Base-by-base conservation (phyloP, 805 yeast genomes). In the Ogataea glucozyma region DNA sequence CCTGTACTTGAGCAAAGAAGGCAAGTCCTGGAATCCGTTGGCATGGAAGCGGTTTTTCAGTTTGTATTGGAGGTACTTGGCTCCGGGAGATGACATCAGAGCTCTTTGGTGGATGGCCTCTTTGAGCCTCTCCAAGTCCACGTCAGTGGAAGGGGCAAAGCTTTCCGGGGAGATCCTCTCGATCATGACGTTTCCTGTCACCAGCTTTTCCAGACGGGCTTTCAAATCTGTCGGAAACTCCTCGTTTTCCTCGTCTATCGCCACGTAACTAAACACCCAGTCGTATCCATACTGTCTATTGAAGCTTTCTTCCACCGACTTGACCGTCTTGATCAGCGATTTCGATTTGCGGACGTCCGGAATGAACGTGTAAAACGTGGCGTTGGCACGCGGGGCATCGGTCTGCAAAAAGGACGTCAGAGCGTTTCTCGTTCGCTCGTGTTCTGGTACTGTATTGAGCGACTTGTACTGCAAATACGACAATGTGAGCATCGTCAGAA, bases 191-290 rank as follows among this genome's bases (percentile, higher is more conserved):
- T 64, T 69, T 32, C 97, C 97, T 26, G 88, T 76, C 5, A 79
- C 79, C 57, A 86, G 64, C 2, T 83, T 75, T 1, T 73, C 52
- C 12, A 90, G 79, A 10, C 75, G 68, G n/a, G 64, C 58, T 52
- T 73, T 79, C 60, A 88, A 84, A 47, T 83, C 85, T 1, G 81
- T 82, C 18, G 78, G 70, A 64, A 88, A 86, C 27, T 71, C 78
- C 38, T 40, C 35, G 16, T 41, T n/a, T n/a, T n/a, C 41, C 29
- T 34, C 26, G 6, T 43, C 40, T 3, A 47, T 40, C 56, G 88
- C 90, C 62, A 87, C 89, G 53, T 51, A 57, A 8, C 87, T 71
- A 60, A 90, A 89, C 12, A 88, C 87, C 96, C 97, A 90, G 52
- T 91, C 96, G 60, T 90, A 90, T 46, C 83, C 72, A 66, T 69